Evolutionary conservation across 768 basidiomycete species (phyloP), one percentile per base, ranked within the genome.

Genomic region (Pseudohyphozyma bogoriensis): DNA sequence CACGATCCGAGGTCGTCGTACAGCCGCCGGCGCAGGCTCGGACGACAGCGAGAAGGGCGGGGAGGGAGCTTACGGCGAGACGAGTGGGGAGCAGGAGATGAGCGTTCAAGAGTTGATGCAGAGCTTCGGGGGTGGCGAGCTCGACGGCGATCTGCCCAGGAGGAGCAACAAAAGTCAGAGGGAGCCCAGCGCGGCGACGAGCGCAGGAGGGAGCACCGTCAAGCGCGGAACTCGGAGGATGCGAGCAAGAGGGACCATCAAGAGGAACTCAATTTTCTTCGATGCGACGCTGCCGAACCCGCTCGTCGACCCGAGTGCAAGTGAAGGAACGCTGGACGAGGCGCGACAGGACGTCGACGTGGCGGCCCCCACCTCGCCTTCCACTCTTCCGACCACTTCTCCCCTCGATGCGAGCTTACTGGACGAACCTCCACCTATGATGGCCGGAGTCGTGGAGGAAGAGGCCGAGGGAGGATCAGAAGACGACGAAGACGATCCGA

Each of bases 191-290:
- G 31, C 3, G 2, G n/a, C n/a, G n/a, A 20, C 9, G 10, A 22
- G 47, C 15, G 31, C 22, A 31, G 47, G 47, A 31, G 47, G 47
- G 16, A 50, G 47, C 29, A 33, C 47, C 10, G 26, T 44, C 42
- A 44, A 44, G 13, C 47, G 28, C 16, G 47, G 40, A 42, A 42
- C 40, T 8, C 20, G 20, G 20, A 42, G 24, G 40, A n/a, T n/a
- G n/a, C n/a, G n/a, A n/a, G 40, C 20, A 22, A 42, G 11, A 18
- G 20, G 20, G 40, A 42, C 47, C 16, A 31, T 29, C 47, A 50
- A 50, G 47, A 32, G 47, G 47, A 50, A 32, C 18, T 50, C 47
- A 5, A 50, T 50, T 31, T 50, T 31, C 47, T 50, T 50, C 40
- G 40, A 42, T n/a, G 18, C 40, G 40, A 15, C n/a, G 6, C 40